These are phyloP conservation scores for Fraxinus pennsylvanica DNA, from an alignment of 257 asterid genomes.

Conservation along the genomic window DNA sequence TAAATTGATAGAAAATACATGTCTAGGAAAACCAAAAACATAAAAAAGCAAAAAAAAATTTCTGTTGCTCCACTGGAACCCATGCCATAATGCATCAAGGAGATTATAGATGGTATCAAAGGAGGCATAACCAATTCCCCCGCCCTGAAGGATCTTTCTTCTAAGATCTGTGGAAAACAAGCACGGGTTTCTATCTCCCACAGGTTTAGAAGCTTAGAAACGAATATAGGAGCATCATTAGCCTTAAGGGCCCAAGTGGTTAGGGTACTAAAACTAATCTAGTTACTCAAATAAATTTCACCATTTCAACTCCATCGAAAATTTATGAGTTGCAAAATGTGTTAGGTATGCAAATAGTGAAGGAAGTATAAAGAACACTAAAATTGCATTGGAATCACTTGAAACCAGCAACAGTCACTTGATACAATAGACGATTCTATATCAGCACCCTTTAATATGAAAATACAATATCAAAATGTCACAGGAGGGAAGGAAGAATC, in stretches of 20 bases:
- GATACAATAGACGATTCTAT: not conserved
- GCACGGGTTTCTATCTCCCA: not conserved
- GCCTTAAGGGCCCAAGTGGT: not conserved
- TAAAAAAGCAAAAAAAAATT: no score
- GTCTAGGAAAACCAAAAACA: not conserved
- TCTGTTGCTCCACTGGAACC: constrained; percentile 19
- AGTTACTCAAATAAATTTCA: not conserved
- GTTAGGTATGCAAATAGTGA: not conserved
- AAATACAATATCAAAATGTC: constrained; percentile 3
- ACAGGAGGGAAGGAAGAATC: constrained; percentile 9
- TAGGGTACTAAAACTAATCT: not conserved
- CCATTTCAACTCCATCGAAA: not conserved
- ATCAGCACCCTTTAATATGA: constrained; percentile 16
- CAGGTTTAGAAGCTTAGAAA: constrained; percentile 7
- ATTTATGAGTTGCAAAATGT: not conserved
- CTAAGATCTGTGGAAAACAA: not conserved
- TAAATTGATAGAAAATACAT: not conserved
- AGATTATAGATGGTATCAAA: constrained; percentile 1
- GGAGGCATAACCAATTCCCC: constrained; percentile 8
- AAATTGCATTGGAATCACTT: not conserved
- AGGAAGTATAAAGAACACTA: not conserved
- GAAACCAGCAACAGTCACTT: not conserved
- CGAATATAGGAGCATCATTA: not conserved
- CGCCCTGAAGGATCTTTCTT: not conserved
- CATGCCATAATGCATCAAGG: constrained; percentile 19